Evolutionary conservation across 164 flowering plant species (phyloP), one percentile per base, ranked within the genome.

Genomic region (Euptelea pleiosperma): DNA sequence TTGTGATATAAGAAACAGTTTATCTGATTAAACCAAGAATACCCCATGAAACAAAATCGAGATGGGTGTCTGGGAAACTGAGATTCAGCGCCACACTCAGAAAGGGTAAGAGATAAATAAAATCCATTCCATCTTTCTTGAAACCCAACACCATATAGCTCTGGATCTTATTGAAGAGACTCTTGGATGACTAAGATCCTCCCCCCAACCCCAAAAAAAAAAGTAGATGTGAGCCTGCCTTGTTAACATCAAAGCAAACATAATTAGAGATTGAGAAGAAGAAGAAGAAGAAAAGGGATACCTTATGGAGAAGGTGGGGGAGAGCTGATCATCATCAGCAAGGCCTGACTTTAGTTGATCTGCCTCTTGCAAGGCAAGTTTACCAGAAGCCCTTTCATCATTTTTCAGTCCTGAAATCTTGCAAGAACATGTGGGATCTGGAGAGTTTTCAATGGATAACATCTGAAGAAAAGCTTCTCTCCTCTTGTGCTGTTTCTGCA

Each of bases 251-350:
- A n/a, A n/a, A n/a, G n/a, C n/a, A n/a, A n/a, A n/a, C n/a, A n/a
- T n/a, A n/a, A n/a, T n/a, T n/a, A n/a, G n/a, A n/a, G n/a, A n/a
- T n/a, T n/a, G n/a, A n/a, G 16, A 3, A 34, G 33, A 24, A n/a
- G 15, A 19, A 55, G 15, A 46, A 4, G 7, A 68, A 54, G 63
- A 19, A 22, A 12, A 41, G 24, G 42, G 31, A 61, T 73, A 90
- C 97, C 97, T 90, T 70, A 90, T 82, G 61, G 95, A 87, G 82
- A 90, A 90, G 15, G 65, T 75, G 58, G 83, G 77, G 48, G n/a
- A n/a, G n/a, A 56, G 77, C 33, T 51, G 67, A 8, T 51, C 44
- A 10, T 11, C 24, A 44, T 61, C 67, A 60, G 45, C 62, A 66
- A 44, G 52, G 37, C 64, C 61, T 39, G 67, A 57, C 40, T 62